These are phyloP conservation scores for Tranzscheliella williamsii DNA, from an alignment of 1,284 basidiomycete genomes.

Conservation along the genomic window DNA sequence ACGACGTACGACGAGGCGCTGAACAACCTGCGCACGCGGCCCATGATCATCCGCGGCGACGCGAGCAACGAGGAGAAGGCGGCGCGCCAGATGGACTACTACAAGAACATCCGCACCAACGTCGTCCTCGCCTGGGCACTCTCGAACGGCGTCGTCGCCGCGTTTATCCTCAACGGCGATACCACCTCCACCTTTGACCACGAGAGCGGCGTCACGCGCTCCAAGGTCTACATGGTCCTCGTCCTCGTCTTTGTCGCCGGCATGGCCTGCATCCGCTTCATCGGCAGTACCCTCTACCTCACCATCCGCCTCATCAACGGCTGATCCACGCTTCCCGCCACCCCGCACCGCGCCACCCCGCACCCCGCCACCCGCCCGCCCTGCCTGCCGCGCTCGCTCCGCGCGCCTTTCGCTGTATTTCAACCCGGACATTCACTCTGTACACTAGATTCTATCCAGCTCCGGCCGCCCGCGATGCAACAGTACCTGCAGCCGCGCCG, in stretches of 20 bases:
- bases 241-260: slow-evolving; percentile 55
- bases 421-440: too few species aligned
- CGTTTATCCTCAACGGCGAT: slow-evolving; percentile 51
- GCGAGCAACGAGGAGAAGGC: slow-evolving; percentile 55
- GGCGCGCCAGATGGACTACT: slow-evolving; percentile 60
- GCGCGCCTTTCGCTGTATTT: too few species aligned
- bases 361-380: too few species aligned
- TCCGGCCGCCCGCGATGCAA: too few species aligned
- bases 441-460: too few species aligned
- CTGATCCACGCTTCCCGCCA: neutral
- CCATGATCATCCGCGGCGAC: slow-evolving; percentile 59
- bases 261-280: slow-evolving; percentile 53
- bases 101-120: slow-evolving; percentile 79
- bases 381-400: too few species aligned
- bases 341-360: neutral
- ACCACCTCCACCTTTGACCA: slow-evolving; percentile 40
- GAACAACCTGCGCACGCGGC: slow-evolving; percentile 75
- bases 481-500: too few species aligned
- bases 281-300: slow-evolving; percentile 49
- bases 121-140: slow-evolving; percentile 83
- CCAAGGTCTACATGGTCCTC: slow-evolving; percentile 56
- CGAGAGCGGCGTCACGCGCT: slow-evolving; percentile 34
- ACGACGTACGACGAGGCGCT: slow-evolving; percentile 86
- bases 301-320: slow-evolving; percentile 47
- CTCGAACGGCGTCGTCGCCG: slow-evolving; percentile 67